Percentiles rank a stretch among this genome's conserved stretches.
Evolutionary conservation across 441 rosid genomes (phyloP).

Genomic region (Erysimum pusillum): DNA sequence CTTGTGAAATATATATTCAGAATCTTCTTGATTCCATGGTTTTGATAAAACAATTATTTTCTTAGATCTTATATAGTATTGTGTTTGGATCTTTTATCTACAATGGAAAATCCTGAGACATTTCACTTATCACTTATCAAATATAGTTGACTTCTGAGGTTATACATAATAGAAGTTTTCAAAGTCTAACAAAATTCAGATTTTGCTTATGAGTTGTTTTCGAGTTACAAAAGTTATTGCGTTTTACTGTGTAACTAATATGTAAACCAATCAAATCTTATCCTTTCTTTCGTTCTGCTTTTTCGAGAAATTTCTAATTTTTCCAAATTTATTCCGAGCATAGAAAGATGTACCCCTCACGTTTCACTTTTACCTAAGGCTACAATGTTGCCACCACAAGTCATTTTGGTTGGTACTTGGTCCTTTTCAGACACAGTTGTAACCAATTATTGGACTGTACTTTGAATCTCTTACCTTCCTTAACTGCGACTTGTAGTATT

Average conservation of each 20-base stretch:
- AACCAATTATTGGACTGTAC: slow-evolving; percentile 41
- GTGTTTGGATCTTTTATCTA: slow-evolving; percentile 32
- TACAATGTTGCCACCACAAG: slow-evolving; percentile 37
- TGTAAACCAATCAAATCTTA: slow-evolving; percentile 35
- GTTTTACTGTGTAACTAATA: slow-evolving; percentile 8
- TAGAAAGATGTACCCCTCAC: slow-evolving; percentile 35
- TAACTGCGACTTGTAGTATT: slow-evolving; percentile 15
- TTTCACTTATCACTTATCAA: slow-evolving; percentile 23
- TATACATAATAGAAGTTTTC: neutral
- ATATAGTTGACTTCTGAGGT: slow-evolving; percentile 31
- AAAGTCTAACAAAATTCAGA: neutral
- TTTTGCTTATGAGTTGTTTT: neutral
- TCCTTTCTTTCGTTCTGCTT: slow-evolving; percentile 20
- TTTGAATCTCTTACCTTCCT: slow-evolving; percentile 26
- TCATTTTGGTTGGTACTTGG: slow-evolving; percentile 38
- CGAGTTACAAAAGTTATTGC: slow-evolving; percentile 10
- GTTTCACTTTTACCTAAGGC: slow-evolving; percentile 39
- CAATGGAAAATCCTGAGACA: slow-evolving; percentile 15
- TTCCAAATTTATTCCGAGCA: slow-evolving; percentile 18
- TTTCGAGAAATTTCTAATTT: neutral
- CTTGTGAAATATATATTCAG: neutral
- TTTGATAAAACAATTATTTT: neutral
- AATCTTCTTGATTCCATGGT: slow-evolving; percentile 27
- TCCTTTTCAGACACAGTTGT: slow-evolving; percentile 41
- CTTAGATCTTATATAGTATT: slow-evolving; percentile 35